Evolutionary conservation across 371 early-diverging fungal genomes (phyloP).

Genomic region (Mortierella sp.): DNA sequence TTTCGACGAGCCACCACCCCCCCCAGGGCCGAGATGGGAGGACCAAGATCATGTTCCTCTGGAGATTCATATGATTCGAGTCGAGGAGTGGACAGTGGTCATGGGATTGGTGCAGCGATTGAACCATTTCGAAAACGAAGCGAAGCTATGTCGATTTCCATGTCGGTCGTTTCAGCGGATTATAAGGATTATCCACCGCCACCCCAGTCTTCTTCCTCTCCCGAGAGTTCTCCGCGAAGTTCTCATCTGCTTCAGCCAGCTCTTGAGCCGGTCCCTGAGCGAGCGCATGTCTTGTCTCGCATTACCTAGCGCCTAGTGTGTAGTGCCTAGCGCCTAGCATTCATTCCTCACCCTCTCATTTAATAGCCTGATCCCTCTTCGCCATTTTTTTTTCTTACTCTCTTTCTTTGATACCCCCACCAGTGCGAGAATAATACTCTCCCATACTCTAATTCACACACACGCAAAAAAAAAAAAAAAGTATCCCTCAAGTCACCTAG

Average conservation of each 20-base stretch:
- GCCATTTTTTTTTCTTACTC: no score
- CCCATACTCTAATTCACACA: no score
- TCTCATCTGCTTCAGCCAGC: slow-evolving; percentile 10
- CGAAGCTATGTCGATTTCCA: slow-evolving; percentile 1
- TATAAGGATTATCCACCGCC: slow-evolving; percentile 1
- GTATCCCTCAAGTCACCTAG: not conserved
- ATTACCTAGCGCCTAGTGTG: no score
- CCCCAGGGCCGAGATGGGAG: no score
- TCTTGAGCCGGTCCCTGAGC: slow-evolving; percentile 19
- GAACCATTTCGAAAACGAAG: not conserved
- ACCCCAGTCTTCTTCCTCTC: not conserved
- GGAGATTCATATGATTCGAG: not conserved
- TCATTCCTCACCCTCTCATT: no score
- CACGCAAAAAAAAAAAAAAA: no score
- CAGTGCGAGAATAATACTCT: no score
- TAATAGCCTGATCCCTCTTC: not conserved
- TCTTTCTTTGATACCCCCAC: no score
- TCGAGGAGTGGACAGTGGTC: slow-evolving; percentile 30
- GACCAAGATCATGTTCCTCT: no score
- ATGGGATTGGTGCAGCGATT: slow-evolving; percentile 20
- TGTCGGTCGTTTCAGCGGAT: slow-evolving; percentile 1
- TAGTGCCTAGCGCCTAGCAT: no score
- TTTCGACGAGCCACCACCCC: slow-evolving; percentile 10
- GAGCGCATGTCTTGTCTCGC: slow-evolving; percentile 16
- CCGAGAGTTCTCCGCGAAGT: slow-evolving; percentile 5